These are phyloP conservation scores for Monosporascus ibericus DNA, from an alignment of 2,329 filamentous ascomycete species.

Conservation along the genomic window DNA sequence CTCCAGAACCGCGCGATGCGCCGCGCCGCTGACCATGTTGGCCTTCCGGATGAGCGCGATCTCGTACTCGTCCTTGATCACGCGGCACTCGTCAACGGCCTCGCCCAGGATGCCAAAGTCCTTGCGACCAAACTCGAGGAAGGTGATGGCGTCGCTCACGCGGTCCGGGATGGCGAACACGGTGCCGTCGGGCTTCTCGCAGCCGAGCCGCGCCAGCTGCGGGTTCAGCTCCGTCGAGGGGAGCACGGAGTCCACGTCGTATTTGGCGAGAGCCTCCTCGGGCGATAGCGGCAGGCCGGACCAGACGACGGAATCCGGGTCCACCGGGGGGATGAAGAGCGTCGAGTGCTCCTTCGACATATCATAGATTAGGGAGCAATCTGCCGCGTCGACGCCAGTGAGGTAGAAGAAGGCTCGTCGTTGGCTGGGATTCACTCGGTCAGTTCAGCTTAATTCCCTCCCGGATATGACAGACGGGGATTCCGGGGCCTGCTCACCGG, in stretches of 20 bases:
- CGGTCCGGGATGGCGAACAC: constrained; percentile 76
- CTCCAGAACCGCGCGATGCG: constrained; percentile 58
- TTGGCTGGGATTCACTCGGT: constrained; percentile 48
- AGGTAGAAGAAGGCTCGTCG: constrained; percentile 93
- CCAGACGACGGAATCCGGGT: constrained; percentile 90
- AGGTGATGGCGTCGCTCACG: constrained; percentile 64
- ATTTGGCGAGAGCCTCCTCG: constrained; percentile 68
- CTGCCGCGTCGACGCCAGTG: constrained; percentile 72
- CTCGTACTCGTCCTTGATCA: constrained; percentile 70
- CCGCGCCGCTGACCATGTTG: constrained; percentile 62
- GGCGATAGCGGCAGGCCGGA: constrained; percentile 75
- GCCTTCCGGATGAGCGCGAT: constrained; percentile 67
- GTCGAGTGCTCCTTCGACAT: constrained; percentile 66
- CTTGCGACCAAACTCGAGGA: constrained; percentile 62
- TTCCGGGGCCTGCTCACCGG: constrained; percentile 43
- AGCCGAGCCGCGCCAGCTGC: constrained; percentile 52
- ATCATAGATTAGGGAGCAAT: constrained; percentile 77
- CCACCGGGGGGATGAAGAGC: constrained; percentile 84
- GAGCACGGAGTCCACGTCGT: constrained; percentile 75
- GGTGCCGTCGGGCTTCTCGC: constrained; percentile 35
- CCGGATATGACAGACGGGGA: no score
- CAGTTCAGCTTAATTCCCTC: no score
- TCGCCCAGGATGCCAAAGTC: constrained; percentile 51
- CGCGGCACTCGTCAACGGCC: constrained; percentile 63
- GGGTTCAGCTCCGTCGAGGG: constrained; percentile 69